Percentiles rank a stretch among this genome's conserved stretches.
Evolutionary conservation across 129 eudicot species (phyloP).

Genomic region (Erigeron canadensis): DNA sequence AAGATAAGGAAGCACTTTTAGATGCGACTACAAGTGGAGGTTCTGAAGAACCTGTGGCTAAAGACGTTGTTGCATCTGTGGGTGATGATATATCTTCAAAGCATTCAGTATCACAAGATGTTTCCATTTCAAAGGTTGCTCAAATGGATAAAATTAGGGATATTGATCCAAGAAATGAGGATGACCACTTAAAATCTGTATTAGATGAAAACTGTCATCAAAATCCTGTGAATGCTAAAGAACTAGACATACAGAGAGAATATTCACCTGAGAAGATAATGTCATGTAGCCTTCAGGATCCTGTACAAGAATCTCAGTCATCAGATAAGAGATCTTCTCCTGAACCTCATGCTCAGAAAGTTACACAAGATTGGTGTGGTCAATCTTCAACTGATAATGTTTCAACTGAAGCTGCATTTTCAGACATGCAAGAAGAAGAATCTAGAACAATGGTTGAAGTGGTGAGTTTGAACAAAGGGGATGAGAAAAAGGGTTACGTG

Average conservation of each 20-base stretch:
- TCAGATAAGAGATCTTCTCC: constrained; percentile 38
- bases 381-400: constrained; percentile 27
- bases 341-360: constrained; percentile 39
- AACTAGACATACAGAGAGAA: constrained; percentile 30
- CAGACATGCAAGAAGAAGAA: constrained; percentile 42
- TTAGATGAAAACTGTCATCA: constrained; percentile 27
- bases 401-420: constrained; percentile 32
- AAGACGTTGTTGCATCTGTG: constrained; percentile 29
- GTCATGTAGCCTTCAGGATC: constrained; percentile 26
- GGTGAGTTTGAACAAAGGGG: constrained; percentile 25
- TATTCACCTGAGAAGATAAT: constrained; percentile 26
- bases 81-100: constrained; percentile 33
- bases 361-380: constrained; percentile 26
- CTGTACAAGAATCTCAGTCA: constrained; percentile 27
- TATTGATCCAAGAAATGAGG: constrained; percentile 33
- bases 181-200: constrained; percentile 26
- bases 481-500: constrained; percentile 25
- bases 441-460: constrained; percentile 18
- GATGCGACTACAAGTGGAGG: constrained; percentile 38
- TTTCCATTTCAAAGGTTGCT: constrained; percentile 32
- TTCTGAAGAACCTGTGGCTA: constrained; percentile 26
- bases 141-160: constrained; percentile 24
- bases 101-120: constrained; percentile 32
- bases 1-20: constrained; percentile 34
- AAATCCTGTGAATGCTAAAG: constrained; percentile 32